These are phyloP conservation scores for Trichosporon ovoides DNA, from an alignment of 1,284 basidiomycete genomes.

Conservation along the genomic window DNA sequence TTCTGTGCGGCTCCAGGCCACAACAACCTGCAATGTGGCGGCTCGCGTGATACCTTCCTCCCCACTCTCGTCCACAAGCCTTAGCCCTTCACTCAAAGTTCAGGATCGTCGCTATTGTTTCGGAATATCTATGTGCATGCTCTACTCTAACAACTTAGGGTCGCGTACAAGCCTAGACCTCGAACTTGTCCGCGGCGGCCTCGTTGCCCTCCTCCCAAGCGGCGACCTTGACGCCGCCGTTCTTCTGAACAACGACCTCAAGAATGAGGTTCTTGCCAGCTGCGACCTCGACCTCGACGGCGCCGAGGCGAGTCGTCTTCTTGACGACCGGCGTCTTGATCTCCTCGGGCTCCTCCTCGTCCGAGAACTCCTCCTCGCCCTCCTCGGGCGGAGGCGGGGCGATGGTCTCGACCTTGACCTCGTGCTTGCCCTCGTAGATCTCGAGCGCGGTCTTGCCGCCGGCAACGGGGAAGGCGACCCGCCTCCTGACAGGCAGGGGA, in stretches of 20 bases:
- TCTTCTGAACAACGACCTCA: conserved; percentile 56
- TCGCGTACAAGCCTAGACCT: conserved; percentile 25
- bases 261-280: conserved; percentile 59
- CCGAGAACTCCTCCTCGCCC: conserved; percentile 42
- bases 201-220: conserved; percentile 54
- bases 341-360: conserved; percentile 60
- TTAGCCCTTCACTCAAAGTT: no score
- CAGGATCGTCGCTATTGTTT: no score
- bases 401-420: conserved; percentile 68
- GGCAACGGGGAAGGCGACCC: conserved; percentile 64
- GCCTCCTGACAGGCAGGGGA: conserved; percentile 69
- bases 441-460: conserved; percentile 64
- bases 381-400: conserved; percentile 39
- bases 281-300: conserved; percentile 55
- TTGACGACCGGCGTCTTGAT: conserved; percentile 64
- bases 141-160: conserved; percentile 15
- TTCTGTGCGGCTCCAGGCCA: no score
- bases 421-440: conserved; percentile 80
- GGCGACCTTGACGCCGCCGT: conserved; percentile 55
- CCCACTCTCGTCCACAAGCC: no score
- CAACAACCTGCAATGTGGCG: no score
- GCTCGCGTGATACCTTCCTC: no score
- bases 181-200: conserved; percentile 33
- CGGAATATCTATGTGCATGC: conserved; percentile 15
- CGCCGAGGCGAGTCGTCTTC: conserved; percentile 54